phyloP scores from a whole-genome alignment of 1,139 yeast genomes.

The Yamadazyma buinensis region DNA sequence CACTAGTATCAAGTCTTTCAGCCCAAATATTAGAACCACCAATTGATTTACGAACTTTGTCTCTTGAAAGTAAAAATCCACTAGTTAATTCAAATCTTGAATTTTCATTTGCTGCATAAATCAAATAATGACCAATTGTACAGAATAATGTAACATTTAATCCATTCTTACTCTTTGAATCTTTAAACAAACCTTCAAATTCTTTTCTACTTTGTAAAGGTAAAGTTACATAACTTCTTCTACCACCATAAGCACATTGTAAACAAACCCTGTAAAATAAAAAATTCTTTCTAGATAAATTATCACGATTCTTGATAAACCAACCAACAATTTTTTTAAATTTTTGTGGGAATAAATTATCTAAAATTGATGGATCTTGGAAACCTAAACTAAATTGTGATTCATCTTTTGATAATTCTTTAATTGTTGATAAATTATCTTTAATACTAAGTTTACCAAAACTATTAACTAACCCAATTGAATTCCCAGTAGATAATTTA shows the following conservation, averaged over 20 bases:
- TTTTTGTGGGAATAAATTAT: not conserved
- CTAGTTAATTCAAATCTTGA: not conserved
- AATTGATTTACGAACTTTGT: not conserved
- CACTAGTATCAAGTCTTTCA: slow-evolving; percentile 1
- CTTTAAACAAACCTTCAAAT: not conserved
- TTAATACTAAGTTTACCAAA: too few species aligned
- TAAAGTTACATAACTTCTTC: not conserved
- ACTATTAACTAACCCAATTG: too few species aligned
- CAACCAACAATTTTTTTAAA: not conserved
- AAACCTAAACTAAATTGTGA: not conserved
- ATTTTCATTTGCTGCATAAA: not conserved
- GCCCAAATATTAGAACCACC: slow-evolving; percentile 1
- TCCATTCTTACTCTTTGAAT: not conserved
- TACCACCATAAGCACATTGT: slow-evolving; percentile 2
- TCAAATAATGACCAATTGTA: slow-evolving; percentile 2
- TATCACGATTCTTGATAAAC: not conserved
- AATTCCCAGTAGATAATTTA: too few species aligned
- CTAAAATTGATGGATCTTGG: not conserved
- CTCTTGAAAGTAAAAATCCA: not conserved
- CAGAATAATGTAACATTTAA: slow-evolving; percentile 1
- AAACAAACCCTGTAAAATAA: not conserved
- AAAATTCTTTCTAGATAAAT: not conserved
- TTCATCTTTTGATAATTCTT: not conserved
- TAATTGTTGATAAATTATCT: not conserved
- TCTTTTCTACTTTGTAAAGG: too few species aligned